Evolutionary conservation across 75 land plant species (phyloP), one percentile per base, ranked within the genome.

Genomic region (Azolla pinnata): DNA sequence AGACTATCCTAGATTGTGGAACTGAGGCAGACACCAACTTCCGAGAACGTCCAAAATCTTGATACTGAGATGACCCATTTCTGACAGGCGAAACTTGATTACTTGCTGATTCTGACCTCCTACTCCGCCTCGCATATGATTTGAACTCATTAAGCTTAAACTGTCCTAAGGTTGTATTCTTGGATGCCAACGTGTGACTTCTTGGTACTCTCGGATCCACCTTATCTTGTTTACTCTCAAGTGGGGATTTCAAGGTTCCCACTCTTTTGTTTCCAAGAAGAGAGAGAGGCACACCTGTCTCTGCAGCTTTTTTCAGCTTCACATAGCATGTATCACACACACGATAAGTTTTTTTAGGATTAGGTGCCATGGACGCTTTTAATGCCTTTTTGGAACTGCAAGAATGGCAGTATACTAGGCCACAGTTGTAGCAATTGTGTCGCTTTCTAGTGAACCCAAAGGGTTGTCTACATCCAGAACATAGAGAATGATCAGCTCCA

Each of bases 381-480:
- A 78, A 54, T 18, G 84, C 61, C 72, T 83, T 86, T 66, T 70
- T 86, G 48, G 81, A 71, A 48, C 84, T 89, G 61, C 96, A 89
- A 29, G 84, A 59, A 64, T 88, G 83, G 29, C 95, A 88, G 58
- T 81, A 92, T 5, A 81, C 84, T 46, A 84, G 96, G 5, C 96
- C 97, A 79, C 97, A 92, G 56, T 93, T 85, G 61, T 93, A 88
- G 60, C 91, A 88, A 49, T 88, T 88, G 65, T 88, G 95, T 1
- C 91, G 72, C 59, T 89, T 89, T 46, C 91, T 71, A 33, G 83
- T 82, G 68, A 89, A 89, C 31, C 86, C 83, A 59, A 89, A 89
- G 7, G 82, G 82, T 21, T 61, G 79, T 59, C 71, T 76, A 61
- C 96, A 89, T 16, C 84, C 87, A 54, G 87, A 83, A 67, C 96